Evolutionary conservation across 139 green algal species (phyloP), one percentile per base, ranked within the genome.

Genomic region (Chlamydomonas incerta): DNA sequence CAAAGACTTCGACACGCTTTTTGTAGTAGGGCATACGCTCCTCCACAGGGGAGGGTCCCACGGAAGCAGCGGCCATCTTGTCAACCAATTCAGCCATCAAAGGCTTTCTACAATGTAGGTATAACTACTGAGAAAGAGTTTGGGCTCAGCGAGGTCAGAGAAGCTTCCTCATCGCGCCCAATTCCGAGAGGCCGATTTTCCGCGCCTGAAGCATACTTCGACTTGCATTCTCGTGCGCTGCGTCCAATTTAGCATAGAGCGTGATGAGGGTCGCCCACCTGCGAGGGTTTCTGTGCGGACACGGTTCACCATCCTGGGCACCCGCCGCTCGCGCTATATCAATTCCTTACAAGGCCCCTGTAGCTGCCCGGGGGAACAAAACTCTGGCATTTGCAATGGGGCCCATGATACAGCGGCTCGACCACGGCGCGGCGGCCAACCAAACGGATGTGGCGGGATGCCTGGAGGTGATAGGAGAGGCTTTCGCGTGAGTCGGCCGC

Each of bases 1-100:
- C 94, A 79, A 99, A 99, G 0, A 99, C 89, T 14, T 96, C 76
- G 37, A 99, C 93, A 20, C 97, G 93, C 80, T 96, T 95, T 18
- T 93, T 46, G 68, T 98, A 99, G 82, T 97, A 99, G 0, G 90
- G 91, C 66, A 82, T 68, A 52, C 94, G 92, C 73, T 97, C 92
- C 5, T 86, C 87, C 33, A 95, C 91, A 13, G 80, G 63, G 28
- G 46, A 74, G 68, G 29, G 29, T 21, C 8, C 74, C 31, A 81
- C 60, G 10, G 0, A 47, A 21, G 80, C 29, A 31, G 69, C 58
- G 8, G 85, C 70, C 76, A 89, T 89, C 14, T 88, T 71, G 14
- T 46, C 74, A 34, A 52, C 37, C 5, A 37, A n/a, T 41, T 69
- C 76, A 63, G 76, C 76, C 76, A 83, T 83, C 1, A 70, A 3